These are phyloP conservation scores for Chara braunii DNA, from an alignment of 139 green algal species.

Conservation along the genomic window DNA sequence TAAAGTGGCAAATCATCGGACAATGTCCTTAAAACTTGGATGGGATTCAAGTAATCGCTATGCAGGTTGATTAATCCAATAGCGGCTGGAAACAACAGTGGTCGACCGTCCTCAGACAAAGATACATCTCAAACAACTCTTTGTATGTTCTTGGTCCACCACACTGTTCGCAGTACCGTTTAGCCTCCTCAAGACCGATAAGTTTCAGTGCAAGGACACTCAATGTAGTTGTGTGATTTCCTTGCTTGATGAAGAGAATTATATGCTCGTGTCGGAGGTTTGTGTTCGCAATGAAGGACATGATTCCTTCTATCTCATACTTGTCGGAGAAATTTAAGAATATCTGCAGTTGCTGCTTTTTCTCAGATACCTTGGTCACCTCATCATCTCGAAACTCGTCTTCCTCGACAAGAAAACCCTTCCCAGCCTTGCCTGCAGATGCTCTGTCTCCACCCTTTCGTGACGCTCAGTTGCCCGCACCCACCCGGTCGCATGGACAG, in stretches of 20 bases:
- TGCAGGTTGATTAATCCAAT: background rate
- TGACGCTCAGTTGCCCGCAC: too few species aligned
- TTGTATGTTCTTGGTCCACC: background rate
- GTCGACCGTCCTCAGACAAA: background rate
- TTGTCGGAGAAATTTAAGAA: too few species aligned
- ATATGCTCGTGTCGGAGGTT: background rate
- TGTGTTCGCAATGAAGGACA: too few species aligned
- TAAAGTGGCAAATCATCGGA: background rate
- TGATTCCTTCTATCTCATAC: too few species aligned
- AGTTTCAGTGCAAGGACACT: background rate
- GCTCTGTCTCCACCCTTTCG: too few species aligned
- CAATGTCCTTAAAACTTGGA: background rate
- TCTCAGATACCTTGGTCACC: too few species aligned
- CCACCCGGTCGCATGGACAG: too few species aligned
- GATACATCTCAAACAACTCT: conserved; percentile 6
- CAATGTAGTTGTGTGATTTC: background rate
- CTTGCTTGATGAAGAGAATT: background rate
- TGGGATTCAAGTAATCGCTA: background rate
- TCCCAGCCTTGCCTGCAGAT: too few species aligned
- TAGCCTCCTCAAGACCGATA: background rate
- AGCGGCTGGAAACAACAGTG: background rate
- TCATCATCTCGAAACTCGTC: too few species aligned
- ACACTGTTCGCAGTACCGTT: background rate
- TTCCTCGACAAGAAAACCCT: too few species aligned
- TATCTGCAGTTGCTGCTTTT: too few species aligned